Evolutionary conservation across 768 basidiomycete species (phyloP), one percentile per base, ranked within the genome.

Genomic region (Sutorius australiensis): DNA sequence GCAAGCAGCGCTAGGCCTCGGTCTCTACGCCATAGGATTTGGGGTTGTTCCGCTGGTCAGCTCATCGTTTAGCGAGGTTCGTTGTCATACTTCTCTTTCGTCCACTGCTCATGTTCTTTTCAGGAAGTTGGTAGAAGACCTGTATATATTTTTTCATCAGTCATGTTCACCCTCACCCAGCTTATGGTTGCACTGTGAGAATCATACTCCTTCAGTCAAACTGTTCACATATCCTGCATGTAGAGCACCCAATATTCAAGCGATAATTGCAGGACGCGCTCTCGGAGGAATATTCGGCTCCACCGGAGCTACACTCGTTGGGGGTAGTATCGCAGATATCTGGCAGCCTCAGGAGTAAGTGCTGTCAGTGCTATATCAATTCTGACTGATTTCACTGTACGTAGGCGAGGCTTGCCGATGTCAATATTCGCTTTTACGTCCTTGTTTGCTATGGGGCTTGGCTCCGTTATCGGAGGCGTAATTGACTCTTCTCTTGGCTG

Each of bases 341-440:
- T 89, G 84, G 83, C 62, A 62, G 2, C 74, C 83, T 11, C 68
- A 75, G 46, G 80, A 87, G 84, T 87, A 60, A 55, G 80, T 59
- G 40, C 3, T 41, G 21, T 33, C 53, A 21, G 6, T 5, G n/a
- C 5, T 0, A 16, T 7, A 3, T 39, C 28, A 31, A 27, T 28
- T 46, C 21, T 12, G 14, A 4, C n/a, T n/a, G n/a, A n/a, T 33
- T 43, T 54, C 19, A 55, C 11, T 6, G 5, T 19, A 13, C 12
- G 16, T 52, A 89, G 87, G 41, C 86, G 90, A 10, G 86, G 88
- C 1, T 54, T 86, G 1, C 89, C 89, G 0, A 91, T 91, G 89
- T 73, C 85, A 0, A 51, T 86, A 1, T 93, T 89, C 62, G 74
- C 86, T 0, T 61, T 84, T 11, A 68, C 73, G 2, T 82, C 83